Conservation (phyloP, 306 rosid genomes). For the Quercus dentata region DNA sequence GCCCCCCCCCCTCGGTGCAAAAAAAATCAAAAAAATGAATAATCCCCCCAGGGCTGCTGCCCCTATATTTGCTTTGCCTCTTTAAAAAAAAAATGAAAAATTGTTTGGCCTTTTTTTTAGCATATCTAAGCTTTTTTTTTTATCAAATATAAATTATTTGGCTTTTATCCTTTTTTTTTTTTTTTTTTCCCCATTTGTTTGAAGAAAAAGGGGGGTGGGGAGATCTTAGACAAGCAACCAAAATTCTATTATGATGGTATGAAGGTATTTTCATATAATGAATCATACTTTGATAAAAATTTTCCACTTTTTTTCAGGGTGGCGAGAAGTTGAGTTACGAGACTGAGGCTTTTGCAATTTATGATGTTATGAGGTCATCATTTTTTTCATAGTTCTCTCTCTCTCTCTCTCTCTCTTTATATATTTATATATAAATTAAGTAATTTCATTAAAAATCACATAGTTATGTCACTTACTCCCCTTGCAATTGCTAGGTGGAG, state of each 20-base stretch:
- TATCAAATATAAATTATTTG: background rate
- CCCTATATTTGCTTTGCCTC: too few relatives aligned
- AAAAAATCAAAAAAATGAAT: too few relatives aligned
- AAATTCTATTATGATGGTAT: constrained; percentile 9
- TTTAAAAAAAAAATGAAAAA: too few relatives aligned
- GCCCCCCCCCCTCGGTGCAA: too few relatives aligned
- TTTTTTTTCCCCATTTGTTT: background rate
- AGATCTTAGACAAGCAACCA: background rate
- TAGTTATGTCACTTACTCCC: background rate
- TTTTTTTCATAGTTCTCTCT: constrained; percentile 9
- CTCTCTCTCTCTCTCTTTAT: too few relatives aligned
- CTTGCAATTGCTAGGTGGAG: too few relatives aligned
- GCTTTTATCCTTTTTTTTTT: background rate
- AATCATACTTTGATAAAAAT: constrained; percentile 14
- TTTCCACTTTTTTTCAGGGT: constrained; percentile 61
- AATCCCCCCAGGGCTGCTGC: too few relatives aligned
- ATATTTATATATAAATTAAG: too few relatives aligned
- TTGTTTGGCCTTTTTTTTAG: background rate
- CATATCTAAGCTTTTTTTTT: background rate
- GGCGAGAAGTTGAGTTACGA: constrained; percentile 96
- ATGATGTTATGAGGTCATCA: constrained; percentile 87
- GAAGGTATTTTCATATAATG: constrained; percentile 16
- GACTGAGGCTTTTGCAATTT: constrained; percentile 90
- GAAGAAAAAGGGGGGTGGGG: too few relatives aligned
- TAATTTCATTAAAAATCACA: too few relatives aligned